Evolutionary conservation across 805 yeast species (phyloP), one percentile per base, ranked within the genome.

Genomic region (Cyberlindnera petersonii): DNA sequence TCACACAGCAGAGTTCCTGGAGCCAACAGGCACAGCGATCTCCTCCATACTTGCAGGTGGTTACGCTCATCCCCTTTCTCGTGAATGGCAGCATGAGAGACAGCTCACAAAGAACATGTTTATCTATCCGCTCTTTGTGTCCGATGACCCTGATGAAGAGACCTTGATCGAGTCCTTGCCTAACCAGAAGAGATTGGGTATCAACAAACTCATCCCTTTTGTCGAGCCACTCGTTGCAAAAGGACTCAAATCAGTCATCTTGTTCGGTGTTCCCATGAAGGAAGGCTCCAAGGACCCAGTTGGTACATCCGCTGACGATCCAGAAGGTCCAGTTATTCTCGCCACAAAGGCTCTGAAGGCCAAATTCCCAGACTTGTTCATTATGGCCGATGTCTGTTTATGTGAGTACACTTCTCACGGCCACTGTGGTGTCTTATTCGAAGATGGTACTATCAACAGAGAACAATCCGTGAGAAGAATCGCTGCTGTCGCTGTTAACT

Each of bases 381-480:
- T 93, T 47, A 78, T 88, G 74, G 85, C 96, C 57, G 98, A 93
- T 58, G 97, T 91, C 19, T 93, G 98, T 63, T 67, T 93, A 37
- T 93, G 98, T 68, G 98, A 93, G 64, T 93, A 87, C 63, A 93
- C 98, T 8, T 74, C 82, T 40, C 98, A 93, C 56, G 98, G 98
- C n/a, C 98, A 93, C 61, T 93, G 98, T 66, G 98, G 98, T 28
- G 72, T 88, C 13, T 70, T 93, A 37, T 72, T 81, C 45, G 94
- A 85, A 40, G 97, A 88, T 58, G 97, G 98, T 7, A 58, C 85
- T 9, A 75, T 93, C 53, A 82, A 84, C 58, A 74, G 95, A 39
- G 84, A 79, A 39, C 59, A 64, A 37, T 77, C 91, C 11, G 95
- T 85, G 9, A 71, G 78, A 49, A 75, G 98, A 60, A 73, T 93